Evolutionary conservation across 176 grass and related monocot species (phyloP).

Genomic region (Musa schizocarpa): DNA sequence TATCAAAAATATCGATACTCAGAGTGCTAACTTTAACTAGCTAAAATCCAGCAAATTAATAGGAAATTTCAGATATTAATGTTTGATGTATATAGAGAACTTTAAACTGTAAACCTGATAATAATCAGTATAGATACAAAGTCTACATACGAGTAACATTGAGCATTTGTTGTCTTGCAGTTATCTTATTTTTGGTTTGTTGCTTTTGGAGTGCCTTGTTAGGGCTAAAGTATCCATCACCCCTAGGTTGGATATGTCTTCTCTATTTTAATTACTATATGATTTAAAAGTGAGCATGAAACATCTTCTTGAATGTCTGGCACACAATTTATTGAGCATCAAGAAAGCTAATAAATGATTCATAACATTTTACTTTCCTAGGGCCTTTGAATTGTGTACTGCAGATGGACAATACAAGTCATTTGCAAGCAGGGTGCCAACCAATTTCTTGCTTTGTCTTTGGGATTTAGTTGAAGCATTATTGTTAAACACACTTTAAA

Average conservation of each 20-base stretch:
- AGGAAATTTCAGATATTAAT: neutral
- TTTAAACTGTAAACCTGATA: no score
- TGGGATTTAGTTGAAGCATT: neutral
- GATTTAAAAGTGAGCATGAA: neutral
- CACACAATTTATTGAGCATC: neutral
- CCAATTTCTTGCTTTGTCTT: neutral
- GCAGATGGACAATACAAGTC: neutral
- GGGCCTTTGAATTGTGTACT: neutral
- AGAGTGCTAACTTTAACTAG: neutral
- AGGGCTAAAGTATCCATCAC: no score
- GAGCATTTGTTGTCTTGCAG: no score
- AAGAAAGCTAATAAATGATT: neutral
- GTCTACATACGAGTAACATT: no score
- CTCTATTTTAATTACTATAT: neutral
- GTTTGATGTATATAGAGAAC: no score
- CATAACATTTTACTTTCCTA: neutral
- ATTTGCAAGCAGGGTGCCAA: neutral
- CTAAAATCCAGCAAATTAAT: neutral
- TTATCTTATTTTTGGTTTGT: no score
- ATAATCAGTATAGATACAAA: no score
- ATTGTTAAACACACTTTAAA: neutral
- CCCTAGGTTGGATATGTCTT: neutral
- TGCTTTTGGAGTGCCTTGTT: no score
- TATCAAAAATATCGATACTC: neutral
- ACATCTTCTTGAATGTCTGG: neutral